Evolutionary conservation across 805 yeast species (phyloP), one percentile per base, ranked within the genome.

Genomic region (Starmerella sirachaensis): DNA sequence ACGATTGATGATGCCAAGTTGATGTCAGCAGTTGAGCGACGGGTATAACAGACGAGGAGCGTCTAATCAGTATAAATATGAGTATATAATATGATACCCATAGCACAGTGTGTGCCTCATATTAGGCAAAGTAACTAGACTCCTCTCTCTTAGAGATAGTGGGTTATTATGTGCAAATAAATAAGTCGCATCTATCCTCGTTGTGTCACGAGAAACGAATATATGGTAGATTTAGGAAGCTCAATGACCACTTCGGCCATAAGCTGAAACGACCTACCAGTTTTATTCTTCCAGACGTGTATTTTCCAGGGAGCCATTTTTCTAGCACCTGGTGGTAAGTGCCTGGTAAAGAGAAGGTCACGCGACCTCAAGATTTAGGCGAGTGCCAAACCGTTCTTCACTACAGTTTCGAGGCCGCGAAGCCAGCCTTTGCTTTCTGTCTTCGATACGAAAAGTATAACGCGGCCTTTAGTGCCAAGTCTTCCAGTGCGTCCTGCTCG

Each of bases 401-500:
- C 66, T 3, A 78, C 76, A 37, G 68, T 74, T 19, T 85, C 85
- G 32, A 85, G 63, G 2, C 91, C 93, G 51, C 74, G 76, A 19
- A 84, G 77, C 84, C 93, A 84, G 4, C 80, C 68, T 49, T 78
- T 77, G n/a, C 70, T 66, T 44, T 74, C 78, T 29, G 56, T 58
- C 45, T 76, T 75, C 44, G 76, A 78, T 19, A 78, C 77, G 35
- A 88, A 72, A 52, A 91, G 63, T 45, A 84, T 78, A 2, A 83
- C 95, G 43, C 94, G 69, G 11, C 98, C 98, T 25, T 78, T 68
- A 52, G 78, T 84, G 31, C 79, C 81, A 80, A 86, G 77, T 56
- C 98, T 64, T 3, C 95, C 96, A 0, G 96, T 88, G 60, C 98
- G 72, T 1, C 98, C 98, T 1, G 83, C 78, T 44, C 98, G 66